phyloP scores from a whole-genome alignment of 2,329 filamentous ascomycete genomes.

The Daldinia sp. region DNA sequence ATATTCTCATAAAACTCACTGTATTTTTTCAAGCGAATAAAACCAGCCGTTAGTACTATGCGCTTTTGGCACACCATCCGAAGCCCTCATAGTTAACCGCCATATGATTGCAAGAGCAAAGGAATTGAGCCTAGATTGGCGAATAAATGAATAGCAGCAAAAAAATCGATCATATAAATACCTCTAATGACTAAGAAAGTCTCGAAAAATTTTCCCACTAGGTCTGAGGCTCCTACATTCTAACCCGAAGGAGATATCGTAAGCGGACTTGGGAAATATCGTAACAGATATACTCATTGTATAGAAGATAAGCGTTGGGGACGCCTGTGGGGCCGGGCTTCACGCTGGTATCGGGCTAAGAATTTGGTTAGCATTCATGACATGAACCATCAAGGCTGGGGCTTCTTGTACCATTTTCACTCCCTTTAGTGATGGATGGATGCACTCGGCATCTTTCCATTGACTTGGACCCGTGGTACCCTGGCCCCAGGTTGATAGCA shows the following conservation, averaged over 20 bases:
- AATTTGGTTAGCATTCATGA: conserved; percentile 9
- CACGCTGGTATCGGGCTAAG: conserved; percentile 59
- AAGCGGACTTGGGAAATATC: conserved; percentile 74
- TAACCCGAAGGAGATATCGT: conserved; percentile 73
- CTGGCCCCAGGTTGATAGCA: conserved; percentile 74
- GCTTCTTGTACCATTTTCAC: conserved; percentile 70
- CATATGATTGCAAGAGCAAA: not conserved
- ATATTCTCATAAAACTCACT: not conserved
- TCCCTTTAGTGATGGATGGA: conserved; percentile 71
- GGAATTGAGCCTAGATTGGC: not conserved
- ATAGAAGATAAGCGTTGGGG: conserved; percentile 58
- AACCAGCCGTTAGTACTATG: not conserved
- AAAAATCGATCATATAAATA: not conserved
- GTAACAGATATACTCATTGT: conserved; percentile 80
- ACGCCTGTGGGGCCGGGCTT: conserved; percentile 59
- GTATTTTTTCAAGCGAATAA: not conserved
- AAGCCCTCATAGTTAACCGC: not conserved
- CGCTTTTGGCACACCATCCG: not conserved
- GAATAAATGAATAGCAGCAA: not conserved
- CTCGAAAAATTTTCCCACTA: not conserved
- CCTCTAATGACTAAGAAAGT: not conserved
- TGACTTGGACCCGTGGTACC: conserved; percentile 68
- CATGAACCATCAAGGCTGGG: not conserved
- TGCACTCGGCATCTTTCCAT: conserved; percentile 79
- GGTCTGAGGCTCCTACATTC: conserved; percentile 51